Evolutionary conservation across 257 asterid genomes (phyloP), one percentile per base, ranked within the genome.

Genomic region (Solanum dulcamara): DNA sequence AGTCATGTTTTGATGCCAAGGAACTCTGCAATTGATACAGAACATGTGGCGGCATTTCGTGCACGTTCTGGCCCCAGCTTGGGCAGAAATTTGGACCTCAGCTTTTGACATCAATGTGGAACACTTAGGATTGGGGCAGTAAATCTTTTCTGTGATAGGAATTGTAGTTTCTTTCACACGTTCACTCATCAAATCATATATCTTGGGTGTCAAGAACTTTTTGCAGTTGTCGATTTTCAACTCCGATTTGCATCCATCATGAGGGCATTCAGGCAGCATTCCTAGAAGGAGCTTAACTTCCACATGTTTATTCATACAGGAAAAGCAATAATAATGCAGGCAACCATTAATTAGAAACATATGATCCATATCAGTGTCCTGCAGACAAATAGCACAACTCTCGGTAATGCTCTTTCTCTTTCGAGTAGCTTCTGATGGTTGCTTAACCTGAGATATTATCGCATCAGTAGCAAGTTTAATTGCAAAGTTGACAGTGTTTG

Each of bases 341-440:
- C 97, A 93, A 42, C 85, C 90, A 30, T 86, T 55, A 84, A 90
- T 84, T 12, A 38, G 64, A 85, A 92, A 89, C 92, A 93, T 92
- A 37, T 81, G 88, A 84, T 86, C 89, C 46, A 62, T 22, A 57
- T 84, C 83, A 9, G 66, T 88, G 48, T 90, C 92, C 85, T 92
- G 94, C 84, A 90, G 83, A 88, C 96, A 93, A 68, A 93, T 92
- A 81, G 86, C 60, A 84, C 97, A 93, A 5, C 71, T 75, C 89
- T 88, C 90, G 1, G 85, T 85, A 55, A 3, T 37, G 81, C 83
- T 86, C 88, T 89, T 86, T 42, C 85, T 32, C 75, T 67, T 67
- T 67, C 26, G 75, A 67, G 44, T 67, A 60, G 18, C 17, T 26
- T 60, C 70, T 26, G 20, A 60, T 60, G 70, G 35, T 12, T 26